These are phyloP conservation scores for Colletotrichum cereale DNA, from an alignment of 2,329 filamentous ascomycete species.

Conservation along the genomic window DNA sequence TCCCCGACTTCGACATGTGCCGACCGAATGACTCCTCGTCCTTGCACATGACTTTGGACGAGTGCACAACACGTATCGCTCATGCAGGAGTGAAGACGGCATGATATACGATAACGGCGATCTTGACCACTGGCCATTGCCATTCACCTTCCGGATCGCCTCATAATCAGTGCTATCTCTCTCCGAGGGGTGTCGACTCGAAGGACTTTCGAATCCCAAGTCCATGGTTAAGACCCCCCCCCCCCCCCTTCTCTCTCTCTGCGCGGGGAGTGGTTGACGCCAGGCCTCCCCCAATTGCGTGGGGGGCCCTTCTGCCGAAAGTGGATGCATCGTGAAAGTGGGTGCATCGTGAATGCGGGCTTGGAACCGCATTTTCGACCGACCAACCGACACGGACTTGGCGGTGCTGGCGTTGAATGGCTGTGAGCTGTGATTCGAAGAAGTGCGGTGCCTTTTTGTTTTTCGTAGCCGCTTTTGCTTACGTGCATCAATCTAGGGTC, in stretches of 20 bases:
- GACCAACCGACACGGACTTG: conserved; percentile 10
- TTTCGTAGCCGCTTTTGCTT: background rate
- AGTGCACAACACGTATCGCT: background rate
- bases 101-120: background rate
- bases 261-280: conserved; percentile 14
- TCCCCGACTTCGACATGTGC: background rate
- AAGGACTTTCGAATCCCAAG: conserved; percentile 7
- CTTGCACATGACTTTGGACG: background rate
- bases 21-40: no score
- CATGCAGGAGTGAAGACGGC: background rate
- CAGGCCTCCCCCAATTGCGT: background rate
- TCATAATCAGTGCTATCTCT: conserved; percentile 18
- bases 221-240: conserved; percentile 14
- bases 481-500: background rate
- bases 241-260: background rate
- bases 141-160: conserved; percentile 16
- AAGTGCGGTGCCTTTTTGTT: background rate
- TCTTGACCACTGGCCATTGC: conserved; percentile 27
- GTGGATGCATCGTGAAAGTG: conserved; percentile 12
- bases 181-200: background rate
- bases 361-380: background rate
- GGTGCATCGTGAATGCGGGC: background rate
- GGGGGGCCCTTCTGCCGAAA: conserved; percentile 19
- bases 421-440: background rate
- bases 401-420: background rate